Base-by-base conservation (phyloP, 129 eudicot species). In the Lactuca sativa region DNA sequence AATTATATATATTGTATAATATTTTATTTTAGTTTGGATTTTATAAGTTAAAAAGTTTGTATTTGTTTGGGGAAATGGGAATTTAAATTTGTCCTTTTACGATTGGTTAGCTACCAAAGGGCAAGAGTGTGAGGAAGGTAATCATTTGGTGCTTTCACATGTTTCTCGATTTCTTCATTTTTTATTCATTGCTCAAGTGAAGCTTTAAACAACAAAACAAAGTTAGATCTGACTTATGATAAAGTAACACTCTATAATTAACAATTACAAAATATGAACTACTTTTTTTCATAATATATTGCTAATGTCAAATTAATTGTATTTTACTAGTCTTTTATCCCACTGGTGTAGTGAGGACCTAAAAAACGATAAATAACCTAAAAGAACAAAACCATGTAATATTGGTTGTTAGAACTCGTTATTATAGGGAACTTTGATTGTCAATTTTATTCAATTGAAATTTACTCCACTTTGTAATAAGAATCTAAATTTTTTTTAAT, bases 51-150 rank as follows among this genome's bases (percentile, higher is more conserved):
- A 47, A 47, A 47, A 7, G 9, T 40, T 40, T 5, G 44, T 40
- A 40, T 40, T 40, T 40, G 7, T 40, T 40, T 47, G 4, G 52
- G 52, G 52, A n/a, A 32, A 32, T n/a, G 47, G 9, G 21, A 60
- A 33, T 14, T 6, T 60, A 18, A n/a, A 34, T 60, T 34, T 60
- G 47, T 60, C 40, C 9, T 60, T 60, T 34, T 60, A n/a, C 48
- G 7, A 21, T 60, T 8, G 62, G 66, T 47, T 11, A 12, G 52
- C 15, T 47, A 14, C 52, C 52, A 47, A 47, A 11, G 52, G 66
- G 48, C 38, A 60, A 59, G 66, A 60, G 66, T 60, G 66, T 9
- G 30, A 60, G 66, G 66, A 60, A 60, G 66, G 66, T 60, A 60
- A 60, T 60, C 48, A 60, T 60, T 60, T 60, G 66, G 66, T 60